Base-by-base conservation (phyloP, 2,329 filamentous ascomycete genomes). In the Furcasterigmium sp. region DNA sequence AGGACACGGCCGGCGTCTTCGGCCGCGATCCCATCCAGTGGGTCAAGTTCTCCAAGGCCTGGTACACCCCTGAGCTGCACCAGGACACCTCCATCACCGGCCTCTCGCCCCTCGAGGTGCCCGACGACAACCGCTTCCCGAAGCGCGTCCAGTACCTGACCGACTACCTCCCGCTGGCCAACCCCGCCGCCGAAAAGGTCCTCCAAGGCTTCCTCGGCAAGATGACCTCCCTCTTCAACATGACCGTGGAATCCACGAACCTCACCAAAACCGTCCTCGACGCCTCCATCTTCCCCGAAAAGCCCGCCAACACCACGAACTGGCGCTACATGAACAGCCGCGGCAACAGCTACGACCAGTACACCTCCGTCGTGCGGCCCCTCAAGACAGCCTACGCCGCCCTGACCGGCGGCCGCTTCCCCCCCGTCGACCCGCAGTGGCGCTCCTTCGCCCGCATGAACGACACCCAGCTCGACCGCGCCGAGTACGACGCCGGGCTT, bases 81-180 rank as follows among this genome's bases (percentile, higher is more conserved):
- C 61, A 67, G 51, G 49, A 57, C 25, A 18, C 53, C 3, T 59
- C 58, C 2, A 55, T 64, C 40, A 69, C 63, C 2, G 63, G 65
- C 1, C 58, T 68, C 11, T 56, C 58, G 6, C 52, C 59, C 2
- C 56, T 69, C 8, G 46, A 50, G 5, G 58, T 62, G 1, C 59
- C 63, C 7, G 60, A 64, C 43, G 60, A 53, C 10, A 46, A 53
- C 6, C 51, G 45, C 0, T 67, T 62, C 39, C 65, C 65, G 6
- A 65, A 64, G 45, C 57, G 60, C 1, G 57, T 68, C 19, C 45
- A 67, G 2, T 68, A 69, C 43, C 62, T 63, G 3, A 55, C 53
- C 3, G 67, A 70, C 37, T 68, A 68, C 41, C 54, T 68, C 1
- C 65, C 66, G 0, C 53, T 68, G 3, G 60, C 53, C 44, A 69